A percentile compares a stretch with the other conserved stretches of the same genome.
Evolutionary conservation across 108 stramenopile genomes (phyloP).

Genomic region (Pseudonitzschia pungens): DNA sequence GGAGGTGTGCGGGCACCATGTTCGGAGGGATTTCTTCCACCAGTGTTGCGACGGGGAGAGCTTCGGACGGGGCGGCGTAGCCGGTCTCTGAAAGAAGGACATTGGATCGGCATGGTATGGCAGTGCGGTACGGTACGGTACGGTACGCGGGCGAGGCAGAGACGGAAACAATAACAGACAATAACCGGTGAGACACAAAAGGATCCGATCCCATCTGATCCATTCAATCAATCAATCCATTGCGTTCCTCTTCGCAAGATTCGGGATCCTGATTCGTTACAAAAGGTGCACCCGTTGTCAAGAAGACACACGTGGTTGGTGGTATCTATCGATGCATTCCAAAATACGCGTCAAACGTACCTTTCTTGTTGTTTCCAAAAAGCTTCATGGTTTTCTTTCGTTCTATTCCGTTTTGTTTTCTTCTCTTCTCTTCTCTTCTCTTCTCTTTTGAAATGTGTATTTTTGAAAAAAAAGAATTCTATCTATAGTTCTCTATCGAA

Average conservation of each 20-base stretch:
- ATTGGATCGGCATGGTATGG: no score
- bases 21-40: background rate
- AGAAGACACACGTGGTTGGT: background rate
- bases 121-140: background rate
- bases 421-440: no score
- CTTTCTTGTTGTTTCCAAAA: background rate
- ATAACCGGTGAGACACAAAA: background rate
- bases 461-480: no score
- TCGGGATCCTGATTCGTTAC: background rate
- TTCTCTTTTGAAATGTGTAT: no score
- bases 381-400: background rate
- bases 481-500: no score
- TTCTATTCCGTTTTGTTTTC: no score
- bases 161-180: background rate
- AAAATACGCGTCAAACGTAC: background rate
- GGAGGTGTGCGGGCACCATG: background rate
- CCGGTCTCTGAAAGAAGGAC: background rate
- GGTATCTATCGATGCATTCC: background rate
- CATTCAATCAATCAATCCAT: no score
- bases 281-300: background rate
- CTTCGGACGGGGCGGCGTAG: background rate
- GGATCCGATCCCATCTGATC: background rate
- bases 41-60: background rate
- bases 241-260: background rate
- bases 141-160: background rate